These are phyloP conservation scores for Tolypocladium tropicale DNA, from an alignment of 2,329 filamentous ascomycete species.

Conservation along the genomic window DNA sequence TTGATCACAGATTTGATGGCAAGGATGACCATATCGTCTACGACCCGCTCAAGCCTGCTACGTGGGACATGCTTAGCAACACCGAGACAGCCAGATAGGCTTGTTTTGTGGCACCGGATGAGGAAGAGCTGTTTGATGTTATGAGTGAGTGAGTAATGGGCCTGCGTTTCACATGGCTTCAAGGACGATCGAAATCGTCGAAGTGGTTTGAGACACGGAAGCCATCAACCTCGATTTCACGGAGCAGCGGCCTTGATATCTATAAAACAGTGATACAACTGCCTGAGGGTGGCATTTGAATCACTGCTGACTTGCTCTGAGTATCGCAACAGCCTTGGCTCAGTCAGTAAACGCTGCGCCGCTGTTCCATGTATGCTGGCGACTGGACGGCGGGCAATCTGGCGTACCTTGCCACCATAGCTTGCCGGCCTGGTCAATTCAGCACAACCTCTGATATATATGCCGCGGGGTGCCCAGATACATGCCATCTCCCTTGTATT, in stretches of 20 bases:
- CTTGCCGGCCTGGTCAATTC: no score
- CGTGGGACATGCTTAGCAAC: slow-evolving; percentile 23
- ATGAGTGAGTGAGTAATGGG: no score
- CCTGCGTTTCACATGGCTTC: background rate
- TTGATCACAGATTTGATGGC: slow-evolving; percentile 28
- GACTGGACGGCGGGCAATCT: no score
- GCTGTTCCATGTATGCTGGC: background rate
- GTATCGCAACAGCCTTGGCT: background rate
- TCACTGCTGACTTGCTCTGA: background rate
- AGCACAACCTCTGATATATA: no score
- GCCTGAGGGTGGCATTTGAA: background rate
- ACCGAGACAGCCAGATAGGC: slow-evolving; percentile 8
- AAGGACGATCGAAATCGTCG: background rate
- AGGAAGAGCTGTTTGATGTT: background rate
- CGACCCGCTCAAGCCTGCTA: slow-evolving; percentile 19
- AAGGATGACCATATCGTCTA: slow-evolving; percentile 11
- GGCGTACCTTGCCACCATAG: no score
- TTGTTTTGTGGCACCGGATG: background rate
- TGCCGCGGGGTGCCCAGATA: no score
- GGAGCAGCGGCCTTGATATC: no score
- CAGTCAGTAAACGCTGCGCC: background rate
- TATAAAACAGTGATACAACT: no score
- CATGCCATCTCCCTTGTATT: no score
- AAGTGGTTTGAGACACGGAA: no score
- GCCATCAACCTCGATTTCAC: background rate